Percentiles rank a stretch among this genome's conserved stretches.
phyloP scores from a whole-genome alignment of 2,329 filamentous ascomycete genomes.

The Colletotrichum tofieldiae region DNA sequence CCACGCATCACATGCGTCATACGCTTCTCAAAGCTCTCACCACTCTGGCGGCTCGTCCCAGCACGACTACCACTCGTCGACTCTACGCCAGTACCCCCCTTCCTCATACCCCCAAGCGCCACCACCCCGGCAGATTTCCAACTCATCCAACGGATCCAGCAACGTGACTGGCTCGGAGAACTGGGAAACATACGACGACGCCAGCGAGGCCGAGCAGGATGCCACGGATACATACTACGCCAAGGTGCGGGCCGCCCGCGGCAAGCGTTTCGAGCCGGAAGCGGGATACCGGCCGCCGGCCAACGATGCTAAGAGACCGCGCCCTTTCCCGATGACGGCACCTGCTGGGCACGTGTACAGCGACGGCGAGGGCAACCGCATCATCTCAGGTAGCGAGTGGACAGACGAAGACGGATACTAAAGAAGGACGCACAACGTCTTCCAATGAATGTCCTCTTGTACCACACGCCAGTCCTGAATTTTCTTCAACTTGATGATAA shows the following conservation, averaged over 20 bases:
- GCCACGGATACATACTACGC: constrained; percentile 85
- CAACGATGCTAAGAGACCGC: constrained; percentile 67
- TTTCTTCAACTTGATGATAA: constrained; percentile 30
- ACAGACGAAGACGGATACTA: constrained; percentile 75
- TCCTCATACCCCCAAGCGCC: constrained; percentile 59
- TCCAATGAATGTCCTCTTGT: not conserved
- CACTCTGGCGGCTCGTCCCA: constrained; percentile 47
- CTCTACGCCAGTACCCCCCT: constrained; percentile 58
- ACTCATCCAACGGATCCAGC: constrained; percentile 83
- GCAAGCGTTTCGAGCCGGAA: constrained; percentile 75
- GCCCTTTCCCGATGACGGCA: constrained; percentile 66
- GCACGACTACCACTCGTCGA: constrained; percentile 58
- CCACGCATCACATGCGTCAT: constrained; percentile 45
- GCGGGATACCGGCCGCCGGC: constrained; percentile 58
- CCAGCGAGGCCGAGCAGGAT: constrained; percentile 82
- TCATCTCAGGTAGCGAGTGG: constrained; percentile 77
- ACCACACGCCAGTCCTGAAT: not conserved
- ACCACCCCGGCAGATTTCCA: constrained; percentile 77
- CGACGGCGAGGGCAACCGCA: constrained; percentile 74
- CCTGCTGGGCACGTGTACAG: constrained; percentile 66
- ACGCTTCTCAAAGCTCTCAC: constrained; percentile 53
- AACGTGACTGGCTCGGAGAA: constrained; percentile 90
- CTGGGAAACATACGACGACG: constrained; percentile 97
- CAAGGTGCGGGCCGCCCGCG: constrained; percentile 78
- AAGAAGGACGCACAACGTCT: constrained; percentile 33